phyloP scores from a whole-genome alignment of 495 filamentous ascomycete genomes.

The Darksidea phi region DNA sequence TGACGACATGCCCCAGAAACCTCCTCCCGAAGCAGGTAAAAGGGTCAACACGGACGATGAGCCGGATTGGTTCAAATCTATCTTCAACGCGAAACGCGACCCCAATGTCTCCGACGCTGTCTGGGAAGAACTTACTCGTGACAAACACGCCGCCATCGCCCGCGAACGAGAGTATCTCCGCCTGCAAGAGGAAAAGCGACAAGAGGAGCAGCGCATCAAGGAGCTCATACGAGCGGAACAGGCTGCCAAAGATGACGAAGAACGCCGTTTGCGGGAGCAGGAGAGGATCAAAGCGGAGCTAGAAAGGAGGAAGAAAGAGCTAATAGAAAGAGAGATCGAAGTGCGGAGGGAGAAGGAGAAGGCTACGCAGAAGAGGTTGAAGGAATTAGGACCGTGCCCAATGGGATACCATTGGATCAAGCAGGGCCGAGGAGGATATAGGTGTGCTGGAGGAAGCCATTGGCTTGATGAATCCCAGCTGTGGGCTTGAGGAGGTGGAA shows the following conservation, averaged over 20 bases:
- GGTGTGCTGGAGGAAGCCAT: slow-evolving; percentile 56
- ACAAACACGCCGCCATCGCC: slow-evolving; percentile 43
- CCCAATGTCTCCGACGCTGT: slow-evolving; percentile 57
- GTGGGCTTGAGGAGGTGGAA: neutral
- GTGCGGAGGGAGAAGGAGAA: slow-evolving; percentile 35
- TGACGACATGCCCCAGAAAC: neutral
- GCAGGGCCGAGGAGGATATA: slow-evolving; percentile 42
- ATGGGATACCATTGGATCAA: slow-evolving; percentile 44
- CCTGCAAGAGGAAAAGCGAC: slow-evolving; percentile 8
- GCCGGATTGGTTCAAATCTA: neutral
- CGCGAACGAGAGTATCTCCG: slow-evolving; percentile 13
- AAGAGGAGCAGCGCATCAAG: slow-evolving; percentile 14
- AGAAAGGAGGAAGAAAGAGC: slow-evolving; percentile 42
- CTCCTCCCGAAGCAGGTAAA: neutral
- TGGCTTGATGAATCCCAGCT: slow-evolving; percentile 44
- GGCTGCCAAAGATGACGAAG: slow-evolving; percentile 19
- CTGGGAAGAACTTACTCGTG: slow-evolving; percentile 59
- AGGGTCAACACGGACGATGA: neutral
- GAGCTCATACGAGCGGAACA: slow-evolving; percentile 10
- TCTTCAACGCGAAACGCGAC: slow-evolving; percentile 46
- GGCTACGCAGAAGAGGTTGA: slow-evolving; percentile 39
- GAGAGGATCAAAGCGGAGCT: slow-evolving; percentile 22
- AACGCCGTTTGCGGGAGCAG: slow-evolving; percentile 3
- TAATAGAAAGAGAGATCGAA: slow-evolving; percentile 41
- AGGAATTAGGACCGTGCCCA: slow-evolving; percentile 40